Percentiles rank a stretch among this genome's conserved stretches.
Evolutionary conservation across 2,329 filamentous ascomycete genomes (phyloP).

Genomic region (Capronia coronata): DNA sequence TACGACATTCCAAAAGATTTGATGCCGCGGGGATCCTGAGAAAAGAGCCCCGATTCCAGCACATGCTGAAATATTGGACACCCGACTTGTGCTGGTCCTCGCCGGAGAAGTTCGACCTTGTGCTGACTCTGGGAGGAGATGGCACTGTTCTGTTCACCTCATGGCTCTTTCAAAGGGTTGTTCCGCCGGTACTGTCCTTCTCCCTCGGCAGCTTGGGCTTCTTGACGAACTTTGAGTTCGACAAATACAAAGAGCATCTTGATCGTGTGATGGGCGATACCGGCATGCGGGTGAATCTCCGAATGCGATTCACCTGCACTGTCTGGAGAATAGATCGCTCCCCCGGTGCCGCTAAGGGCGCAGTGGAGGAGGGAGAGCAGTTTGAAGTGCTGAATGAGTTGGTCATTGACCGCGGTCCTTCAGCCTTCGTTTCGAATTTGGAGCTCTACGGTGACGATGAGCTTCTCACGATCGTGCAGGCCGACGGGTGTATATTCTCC

Average conservation of each 20-base stretch:
- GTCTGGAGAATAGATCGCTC: slow-evolving; percentile 67
- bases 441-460: slow-evolving; percentile 95
- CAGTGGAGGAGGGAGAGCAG: slow-evolving; percentile 83
- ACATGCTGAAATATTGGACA: slow-evolving; percentile 92
- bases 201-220: slow-evolving; percentile 88
- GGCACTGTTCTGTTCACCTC: slow-evolving; percentile 95
- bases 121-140: slow-evolving; percentile 86
- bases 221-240: slow-evolving; percentile 92
- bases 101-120: slow-evolving; percentile 92
- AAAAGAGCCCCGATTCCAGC: slow-evolving; percentile 66
- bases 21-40: slow-evolving; percentile 65
- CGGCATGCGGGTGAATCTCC: slow-evolving; percentile 93
- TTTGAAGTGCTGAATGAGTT: slow-evolving; percentile 98
- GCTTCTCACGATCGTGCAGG: slow-evolving; percentile 89
- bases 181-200: slow-evolving; percentile 89
- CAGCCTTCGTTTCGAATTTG: slow-evolving; percentile 91
- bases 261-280: slow-evolving; percentile 86
- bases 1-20: slow-evolving; percentile 82
- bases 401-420: slow-evolving; percentile 94
- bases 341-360: slow-evolving; percentile 44
- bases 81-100: slow-evolving; percentile 90
- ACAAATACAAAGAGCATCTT: slow-evolving; percentile 78
- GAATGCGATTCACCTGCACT: slow-evolving; percentile 98
- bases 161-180: slow-evolving; percentile 93
- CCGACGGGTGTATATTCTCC: slow-evolving; percentile 95